Evolutionary conservation across 179 eudicot genomes (phyloP).

Genomic region (Beta macrorhiza): DNA sequence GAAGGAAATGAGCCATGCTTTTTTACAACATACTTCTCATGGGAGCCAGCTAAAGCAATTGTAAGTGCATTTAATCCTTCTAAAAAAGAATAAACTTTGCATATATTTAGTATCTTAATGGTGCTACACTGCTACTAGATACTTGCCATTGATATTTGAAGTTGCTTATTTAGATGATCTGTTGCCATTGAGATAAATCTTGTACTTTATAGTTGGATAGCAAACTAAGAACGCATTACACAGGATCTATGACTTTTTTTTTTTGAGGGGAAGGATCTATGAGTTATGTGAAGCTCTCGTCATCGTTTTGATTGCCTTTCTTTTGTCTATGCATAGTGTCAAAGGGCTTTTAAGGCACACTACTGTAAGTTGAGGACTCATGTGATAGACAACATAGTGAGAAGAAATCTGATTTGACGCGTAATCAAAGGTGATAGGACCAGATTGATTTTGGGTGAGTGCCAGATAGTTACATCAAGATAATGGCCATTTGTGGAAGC

Average conservation of each 20-base stretch:
- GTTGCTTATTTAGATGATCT: slow-evolving; percentile 6
- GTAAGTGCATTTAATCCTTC: slow-evolving; percentile 46
- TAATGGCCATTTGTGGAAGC: not conserved
- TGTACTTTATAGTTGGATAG: not conserved
- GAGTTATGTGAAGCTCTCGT: not conserved
- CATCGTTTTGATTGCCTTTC: not conserved
- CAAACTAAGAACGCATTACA: not conserved
- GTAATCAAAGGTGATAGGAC: not conserved
- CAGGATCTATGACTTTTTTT: not conserved
- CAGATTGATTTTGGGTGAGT: not conserved
- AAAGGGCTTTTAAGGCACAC: not conserved
- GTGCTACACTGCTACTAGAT: not conserved
- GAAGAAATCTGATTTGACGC: not conserved
- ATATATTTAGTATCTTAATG: not conserved
- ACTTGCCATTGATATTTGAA: not conserved
- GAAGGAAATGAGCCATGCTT: slow-evolving; percentile 98
- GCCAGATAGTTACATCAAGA: not conserved
- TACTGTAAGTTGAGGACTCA: not conserved
- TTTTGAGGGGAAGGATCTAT: not conserved
- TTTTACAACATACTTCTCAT: slow-evolving; percentile 87
- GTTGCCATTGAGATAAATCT: not conserved
- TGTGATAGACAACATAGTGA: not conserved
- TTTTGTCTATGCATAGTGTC: not conserved
- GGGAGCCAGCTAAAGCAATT: slow-evolving; percentile 88
- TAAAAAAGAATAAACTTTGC: not conserved